A percentile compares a stretch with the other conserved stretches of the same genome.
Conservation (phyloP, 352 stramenopile species). For the Globisporangium ultimum region DNA sequence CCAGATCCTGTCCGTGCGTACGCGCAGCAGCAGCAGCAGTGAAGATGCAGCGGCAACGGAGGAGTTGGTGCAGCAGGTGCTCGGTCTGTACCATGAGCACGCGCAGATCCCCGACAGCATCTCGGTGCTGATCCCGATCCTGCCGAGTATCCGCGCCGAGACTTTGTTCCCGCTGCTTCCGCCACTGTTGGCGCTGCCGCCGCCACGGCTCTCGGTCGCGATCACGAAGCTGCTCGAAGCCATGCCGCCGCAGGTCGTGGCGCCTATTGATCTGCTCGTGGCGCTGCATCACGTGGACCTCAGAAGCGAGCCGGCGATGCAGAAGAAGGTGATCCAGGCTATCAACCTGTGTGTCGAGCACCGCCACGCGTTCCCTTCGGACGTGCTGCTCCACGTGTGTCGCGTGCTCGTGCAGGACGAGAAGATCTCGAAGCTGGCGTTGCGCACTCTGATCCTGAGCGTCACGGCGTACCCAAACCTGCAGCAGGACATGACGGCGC, state of each 20-base stretch:
- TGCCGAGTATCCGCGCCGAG: conserved; percentile 52
- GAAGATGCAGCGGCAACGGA: conserved; percentile 31
- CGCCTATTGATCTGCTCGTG: conserved; percentile 68
- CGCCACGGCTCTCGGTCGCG: conserved; percentile 52
- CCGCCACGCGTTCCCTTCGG: conserved; percentile 71
- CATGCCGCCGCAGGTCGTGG: conserved; percentile 61
- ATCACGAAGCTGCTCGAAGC: conserved; percentile 72
- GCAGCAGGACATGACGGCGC: conserved; percentile 54
- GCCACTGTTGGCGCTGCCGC: conserved; percentile 47
- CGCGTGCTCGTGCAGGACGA: conserved; percentile 57
- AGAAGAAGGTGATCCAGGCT: conserved; percentile 74
- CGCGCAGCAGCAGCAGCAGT: conserved; percentile 21
- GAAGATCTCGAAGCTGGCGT: conserved; percentile 58
- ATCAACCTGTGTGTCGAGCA: conserved; percentile 83
- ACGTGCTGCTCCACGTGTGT: conserved; percentile 70
- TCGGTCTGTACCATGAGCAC: conserved; percentile 61
- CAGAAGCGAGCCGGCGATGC: conserved; percentile 57
- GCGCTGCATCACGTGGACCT: conserved; percentile 76
- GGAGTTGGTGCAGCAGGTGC: conserved; percentile 59
- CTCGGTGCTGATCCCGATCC: conserved; percentile 63
- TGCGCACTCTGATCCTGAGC: conserved; percentile 77
- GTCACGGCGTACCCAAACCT: conserved; percentile 68
- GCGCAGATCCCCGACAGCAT: conserved; percentile 57
- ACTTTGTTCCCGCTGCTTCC: conserved; percentile 63
- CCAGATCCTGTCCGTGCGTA: conserved; percentile 57